Conservation (phyloP, 495 filamentous ascomycete species). For the Copromyces sp. region DNA sequence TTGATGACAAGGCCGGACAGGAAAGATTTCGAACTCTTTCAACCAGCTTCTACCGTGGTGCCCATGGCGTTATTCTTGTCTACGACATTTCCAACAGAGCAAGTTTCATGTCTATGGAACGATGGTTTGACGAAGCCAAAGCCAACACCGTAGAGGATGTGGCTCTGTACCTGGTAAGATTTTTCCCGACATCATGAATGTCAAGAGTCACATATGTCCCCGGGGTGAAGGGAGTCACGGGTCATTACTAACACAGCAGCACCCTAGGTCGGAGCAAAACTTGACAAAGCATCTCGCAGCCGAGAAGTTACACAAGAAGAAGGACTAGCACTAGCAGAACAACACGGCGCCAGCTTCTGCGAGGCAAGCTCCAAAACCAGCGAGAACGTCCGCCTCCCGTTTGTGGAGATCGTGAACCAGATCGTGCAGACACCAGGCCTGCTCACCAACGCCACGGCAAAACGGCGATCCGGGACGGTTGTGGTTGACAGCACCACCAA, state of each 20-base stretch:
- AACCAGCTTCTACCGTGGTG: slow-evolving; percentile 50
- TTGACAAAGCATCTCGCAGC: slow-evolving; percentile 36
- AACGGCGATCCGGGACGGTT: slow-evolving; percentile 11
- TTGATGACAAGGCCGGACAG: slow-evolving; percentile 34
- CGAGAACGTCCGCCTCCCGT: slow-evolving; percentile 42
- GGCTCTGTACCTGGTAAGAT: slow-evolving; percentile 41
- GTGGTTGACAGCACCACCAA: slow-evolving; percentile 1
- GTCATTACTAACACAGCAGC: not conserved
- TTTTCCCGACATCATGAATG: not conserved
- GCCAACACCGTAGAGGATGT: slow-evolving; percentile 41
- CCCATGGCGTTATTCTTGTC: slow-evolving; percentile 49
- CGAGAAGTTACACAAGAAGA: slow-evolving; percentile 42
- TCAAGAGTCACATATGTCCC: not conserved
- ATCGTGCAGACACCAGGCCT: slow-evolving; percentile 39
- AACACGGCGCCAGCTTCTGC: slow-evolving; percentile 41
- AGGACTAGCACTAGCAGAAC: slow-evolving; percentile 39
- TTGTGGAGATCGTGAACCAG: slow-evolving; percentile 44
- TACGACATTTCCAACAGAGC: slow-evolving; percentile 49
- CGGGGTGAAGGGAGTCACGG: not conserved
- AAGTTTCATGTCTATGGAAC: slow-evolving; percentile 45
- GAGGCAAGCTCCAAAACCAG: slow-evolving; percentile 47
- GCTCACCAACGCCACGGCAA: slow-evolving; percentile 20
- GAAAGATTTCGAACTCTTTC: slow-evolving; percentile 53
- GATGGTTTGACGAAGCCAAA: slow-evolving; percentile 50
- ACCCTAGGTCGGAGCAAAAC: slow-evolving; percentile 42